phyloP scores from a whole-genome alignment of 2,329 filamentous ascomycete genomes.

The Monosporascus sp. region DNA sequence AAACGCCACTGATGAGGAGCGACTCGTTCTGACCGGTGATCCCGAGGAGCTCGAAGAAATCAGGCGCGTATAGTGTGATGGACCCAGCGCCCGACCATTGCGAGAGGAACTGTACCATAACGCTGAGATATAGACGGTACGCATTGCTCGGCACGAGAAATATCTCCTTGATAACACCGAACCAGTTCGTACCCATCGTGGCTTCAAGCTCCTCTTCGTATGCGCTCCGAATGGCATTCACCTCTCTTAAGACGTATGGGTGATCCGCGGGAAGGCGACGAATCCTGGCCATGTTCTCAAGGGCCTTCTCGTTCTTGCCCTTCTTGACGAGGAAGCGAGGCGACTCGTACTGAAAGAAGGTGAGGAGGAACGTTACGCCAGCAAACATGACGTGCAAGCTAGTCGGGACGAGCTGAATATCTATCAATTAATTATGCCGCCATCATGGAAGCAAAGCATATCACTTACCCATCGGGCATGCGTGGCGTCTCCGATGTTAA shows the following conservation, averaged over 20 bases:
- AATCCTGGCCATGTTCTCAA: constrained; percentile 49
- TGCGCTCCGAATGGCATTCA: constrained; percentile 58
- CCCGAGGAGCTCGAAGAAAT: constrained; percentile 68
- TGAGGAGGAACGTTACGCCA: constrained; percentile 63
- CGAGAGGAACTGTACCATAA: constrained; percentile 64
- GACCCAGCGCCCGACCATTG: constrained; percentile 71
- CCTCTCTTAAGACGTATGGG: constrained; percentile 56
- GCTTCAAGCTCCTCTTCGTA: constrained; percentile 69
- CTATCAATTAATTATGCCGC: constrained; percentile 7
- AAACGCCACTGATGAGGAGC: constrained; percentile 68
- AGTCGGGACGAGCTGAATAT: constrained; percentile 60
- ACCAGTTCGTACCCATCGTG: constrained; percentile 57
- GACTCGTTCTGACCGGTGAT: constrained; percentile 63
- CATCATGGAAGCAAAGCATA: not conserved
- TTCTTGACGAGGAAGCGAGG: constrained; percentile 66
- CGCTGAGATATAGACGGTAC: constrained; percentile 65
- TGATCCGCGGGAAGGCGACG: constrained; percentile 55
- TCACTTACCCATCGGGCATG: constrained; percentile 42
- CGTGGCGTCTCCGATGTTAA: constrained; percentile 43
- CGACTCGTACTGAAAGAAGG: constrained; percentile 64
- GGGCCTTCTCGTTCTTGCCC: constrained; percentile 53
- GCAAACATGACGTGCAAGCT: constrained; percentile 75
- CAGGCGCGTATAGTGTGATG: constrained; percentile 72
- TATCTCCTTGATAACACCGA: constrained; percentile 64
- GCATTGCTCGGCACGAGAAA: constrained; percentile 63